Base-by-base conservation (phyloP, 2,329 filamentous ascomycete genomes). In the Apiospora arundinis region DNA sequence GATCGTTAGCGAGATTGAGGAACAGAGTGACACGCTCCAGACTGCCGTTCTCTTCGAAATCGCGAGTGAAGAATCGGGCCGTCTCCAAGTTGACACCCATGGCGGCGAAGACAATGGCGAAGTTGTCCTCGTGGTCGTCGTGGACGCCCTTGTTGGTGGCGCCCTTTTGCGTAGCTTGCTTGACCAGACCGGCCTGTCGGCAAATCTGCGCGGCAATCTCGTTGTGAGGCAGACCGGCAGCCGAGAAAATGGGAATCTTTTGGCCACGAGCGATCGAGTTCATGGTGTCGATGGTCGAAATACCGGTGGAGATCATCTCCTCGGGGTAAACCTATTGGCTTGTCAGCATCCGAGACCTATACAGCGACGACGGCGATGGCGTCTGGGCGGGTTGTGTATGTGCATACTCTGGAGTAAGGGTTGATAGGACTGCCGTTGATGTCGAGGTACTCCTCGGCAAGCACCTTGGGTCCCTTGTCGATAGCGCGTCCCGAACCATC, bases 61-160 rank as follows among this genome's bases (percentile, higher is more conserved):
- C 96, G 76, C 94, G 91, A 48, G 95, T 98, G 88, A 99, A 99
- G 90, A 99, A 99, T 78, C 96, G 93, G 78, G 93, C 94, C 44
- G 96, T 99, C 83, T 99, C 96, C 92, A 99, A 91, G 87, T 99
- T 99, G 78, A 99, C 96, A 95, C 96, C 96, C 96, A 99, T 99
- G 80, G 96, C 96, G 81, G 94, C 97, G 82, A 99, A 99, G 71
- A 99, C 96, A 79, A 99, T 99, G 73, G 95, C 98, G 89, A 99
- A 99, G 88, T 99, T 99, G 81, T 99, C 96, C 80, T 98, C 95
- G 84, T 99, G 96, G 71, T 92, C 95, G 80, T 99, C 97, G 81
- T 99, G 96, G 37, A 96, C 92, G 75, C 93, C 95, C 90, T 99
- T 99, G 82, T 94, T 97, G 46, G 95, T 92, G 70, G 91, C 83